Percentiles rank a stretch among this genome's conserved stretches.
Evolutionary conservation across 495 filamentous ascomycete species (phyloP).

Genomic region (Talaromyces ruber): DNA sequence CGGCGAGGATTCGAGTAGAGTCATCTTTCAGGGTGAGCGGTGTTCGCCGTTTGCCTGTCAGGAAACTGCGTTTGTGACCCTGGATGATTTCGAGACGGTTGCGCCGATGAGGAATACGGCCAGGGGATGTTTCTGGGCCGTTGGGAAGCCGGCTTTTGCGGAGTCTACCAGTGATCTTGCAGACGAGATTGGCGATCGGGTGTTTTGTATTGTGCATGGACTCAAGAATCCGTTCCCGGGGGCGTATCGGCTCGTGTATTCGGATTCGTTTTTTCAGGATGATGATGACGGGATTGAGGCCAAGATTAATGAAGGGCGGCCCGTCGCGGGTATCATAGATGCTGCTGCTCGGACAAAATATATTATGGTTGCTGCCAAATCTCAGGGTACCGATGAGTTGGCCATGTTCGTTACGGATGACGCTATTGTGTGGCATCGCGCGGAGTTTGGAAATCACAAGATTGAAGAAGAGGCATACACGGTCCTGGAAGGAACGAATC

Average conservation of each 20-base stretch:
- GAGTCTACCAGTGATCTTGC: constrained; percentile 41
- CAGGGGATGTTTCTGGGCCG: constrained; percentile 75
- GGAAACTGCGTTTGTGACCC: constrained; percentile 63
- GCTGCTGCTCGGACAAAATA: constrained; percentile 75
- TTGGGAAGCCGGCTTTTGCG: constrained; percentile 63
- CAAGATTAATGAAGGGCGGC: constrained; percentile 59
- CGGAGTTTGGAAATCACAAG: constrained; percentile 74
- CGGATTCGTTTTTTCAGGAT: constrained; percentile 65
- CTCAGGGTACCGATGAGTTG: constrained; percentile 75
- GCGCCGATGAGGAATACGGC: constrained; percentile 55
- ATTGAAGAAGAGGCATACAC: constrained; percentile 86
- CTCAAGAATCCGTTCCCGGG: constrained; percentile 48
- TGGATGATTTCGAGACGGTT: constrained; percentile 65
- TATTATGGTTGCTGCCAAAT: constrained; percentile 72
- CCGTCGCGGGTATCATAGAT: constrained; percentile 66
- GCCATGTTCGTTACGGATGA: constrained; percentile 80
- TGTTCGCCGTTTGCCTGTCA: constrained; percentile 39
- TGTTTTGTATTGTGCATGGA: constrained; percentile 72
- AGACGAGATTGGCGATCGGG: constrained; percentile 49
- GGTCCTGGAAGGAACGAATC: constrained; percentile 86
- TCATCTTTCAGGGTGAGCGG: constrained; percentile 68
- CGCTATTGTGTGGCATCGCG: constrained; percentile 78
- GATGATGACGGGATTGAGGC: constrained; percentile 54
- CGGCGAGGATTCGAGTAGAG: constrained; percentile 67
- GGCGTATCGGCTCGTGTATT: constrained; percentile 67